phyloP scores from a whole-genome alignment of 768 basidiomycete species.

The Kwoniella pini region DNA sequence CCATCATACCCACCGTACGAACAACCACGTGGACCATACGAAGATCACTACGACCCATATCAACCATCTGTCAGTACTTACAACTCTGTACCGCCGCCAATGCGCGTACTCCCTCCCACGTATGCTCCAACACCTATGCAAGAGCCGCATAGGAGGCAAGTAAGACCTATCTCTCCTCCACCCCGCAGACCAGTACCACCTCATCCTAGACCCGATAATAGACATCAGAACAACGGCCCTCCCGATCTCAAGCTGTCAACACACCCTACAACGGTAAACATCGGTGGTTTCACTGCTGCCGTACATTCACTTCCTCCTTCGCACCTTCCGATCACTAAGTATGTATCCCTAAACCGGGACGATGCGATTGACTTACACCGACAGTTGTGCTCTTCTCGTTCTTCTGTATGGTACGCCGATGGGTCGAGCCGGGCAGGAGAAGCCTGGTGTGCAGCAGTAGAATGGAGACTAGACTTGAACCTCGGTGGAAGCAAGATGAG shows the following conservation, averaged over 20 bases:
- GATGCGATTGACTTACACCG: conserved; percentile 45
- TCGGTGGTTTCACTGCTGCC: conserved; percentile 32
- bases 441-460: conserved; percentile 52
- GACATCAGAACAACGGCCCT: background rate
- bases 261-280: conserved; percentile 29
- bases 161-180: conserved; percentile 11
- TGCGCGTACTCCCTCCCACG: conserved; percentile 4
- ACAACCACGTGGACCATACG: conserved; percentile 36
- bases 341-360: conserved; percentile 35
- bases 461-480: conserved; percentile 44
- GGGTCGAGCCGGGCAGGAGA: conserved; percentile 47
- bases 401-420: conserved; percentile 47
- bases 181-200: conserved; percentile 5
- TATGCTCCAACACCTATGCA: conserved; percentile 8
- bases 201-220: background rate
- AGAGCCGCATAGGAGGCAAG: conserved; percentile 6
- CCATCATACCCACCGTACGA: conserved; percentile 31
- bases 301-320: conserved; percentile 39
- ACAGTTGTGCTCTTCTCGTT: conserved; percentile 26
- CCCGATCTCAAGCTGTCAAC: conserved; percentile 31
- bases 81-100: conserved; percentile 12
- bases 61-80: conserved; percentile 30
- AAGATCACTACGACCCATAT: conserved; percentile 46
- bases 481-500: conserved; percentile 48
- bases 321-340: conserved; percentile 46